Conservation (phyloP, 768 basidiomycete species). For the Suillus variegatus region DNA sequence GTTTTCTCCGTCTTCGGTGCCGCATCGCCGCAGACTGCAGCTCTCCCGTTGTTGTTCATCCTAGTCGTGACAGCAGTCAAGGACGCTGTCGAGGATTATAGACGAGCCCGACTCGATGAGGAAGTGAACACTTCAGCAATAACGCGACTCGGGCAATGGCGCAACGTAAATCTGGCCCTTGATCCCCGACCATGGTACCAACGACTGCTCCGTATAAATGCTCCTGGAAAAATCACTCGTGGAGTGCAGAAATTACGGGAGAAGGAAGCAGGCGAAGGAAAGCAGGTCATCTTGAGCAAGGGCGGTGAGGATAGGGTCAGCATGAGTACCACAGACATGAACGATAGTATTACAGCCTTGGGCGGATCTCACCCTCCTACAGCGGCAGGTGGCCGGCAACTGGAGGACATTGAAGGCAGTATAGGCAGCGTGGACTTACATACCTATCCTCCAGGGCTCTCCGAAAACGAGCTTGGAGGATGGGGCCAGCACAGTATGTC, state of each 20-base stretch:
- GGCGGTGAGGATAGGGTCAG: slow-evolving; percentile 36
- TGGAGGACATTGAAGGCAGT: slow-evolving; percentile 60
- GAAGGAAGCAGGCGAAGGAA: slow-evolving; percentile 70
- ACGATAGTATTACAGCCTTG: slow-evolving; percentile 44
- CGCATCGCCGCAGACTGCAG: slow-evolving; percentile 75
- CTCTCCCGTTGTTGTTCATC: slow-evolving; percentile 87
- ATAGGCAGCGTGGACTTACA: slow-evolving; percentile 57
- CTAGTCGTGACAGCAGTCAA: slow-evolving; percentile 89
- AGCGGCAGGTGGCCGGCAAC: slow-evolving; percentile 49
- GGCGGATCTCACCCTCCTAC: slow-evolving; percentile 16
- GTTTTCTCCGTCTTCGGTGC: slow-evolving; percentile 93
- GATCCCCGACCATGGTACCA: slow-evolving; percentile 80
- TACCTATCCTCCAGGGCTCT: slow-evolving; percentile 57
- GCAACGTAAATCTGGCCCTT: slow-evolving; percentile 82
- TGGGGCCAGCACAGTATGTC: slow-evolving; percentile 41
- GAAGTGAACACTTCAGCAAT: slow-evolving; percentile 94
- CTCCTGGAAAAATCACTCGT: slow-evolving; percentile 75
- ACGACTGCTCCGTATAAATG: slow-evolving; percentile 66
- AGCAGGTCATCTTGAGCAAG: slow-evolving; percentile 62
- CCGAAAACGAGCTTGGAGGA: slow-evolving; percentile 31
- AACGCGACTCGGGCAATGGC: slow-evolving; percentile 87
- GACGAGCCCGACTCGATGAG: slow-evolving; percentile 85
- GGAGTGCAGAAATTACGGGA: slow-evolving; percentile 87
- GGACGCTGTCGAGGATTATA: slow-evolving; percentile 94
- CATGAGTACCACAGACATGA: slow-evolving; percentile 45